Evolutionary conservation across 257 asterid genomes (phyloP).

Genomic region (Capsicum baccatum): DNA sequence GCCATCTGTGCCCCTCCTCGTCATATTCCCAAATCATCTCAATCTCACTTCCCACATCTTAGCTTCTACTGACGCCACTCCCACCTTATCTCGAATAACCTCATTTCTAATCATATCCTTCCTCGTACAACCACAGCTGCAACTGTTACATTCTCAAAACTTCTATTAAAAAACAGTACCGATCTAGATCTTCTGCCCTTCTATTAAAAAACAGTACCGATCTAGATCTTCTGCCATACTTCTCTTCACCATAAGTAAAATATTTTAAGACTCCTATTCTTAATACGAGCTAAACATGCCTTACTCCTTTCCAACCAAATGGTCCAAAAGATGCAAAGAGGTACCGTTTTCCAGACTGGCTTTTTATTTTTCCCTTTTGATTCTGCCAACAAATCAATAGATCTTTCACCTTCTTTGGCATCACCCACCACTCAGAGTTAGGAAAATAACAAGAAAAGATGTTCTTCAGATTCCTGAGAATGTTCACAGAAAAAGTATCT

Average conservation of each 20-base stretch:
- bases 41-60: too few species aligned
- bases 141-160: neutral
- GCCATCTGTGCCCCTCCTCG: too few species aligned
- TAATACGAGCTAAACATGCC: neutral
- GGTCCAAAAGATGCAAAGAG: neutral
- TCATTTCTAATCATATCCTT: too few species aligned
- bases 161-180: neutral
- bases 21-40: too few species aligned
- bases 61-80: too few species aligned
- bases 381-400: neutral
- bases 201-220: neutral
- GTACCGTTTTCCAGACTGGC: neutral
- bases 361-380: neutral
- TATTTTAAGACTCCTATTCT: neutral
- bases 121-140: neutral
- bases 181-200: neutral
- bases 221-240: conserved; percentile 1
- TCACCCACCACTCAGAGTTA: conserved; percentile 2
- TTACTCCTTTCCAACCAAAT: neutral
- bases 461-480: neutral
- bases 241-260: neutral
- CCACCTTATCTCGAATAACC: too few species aligned
- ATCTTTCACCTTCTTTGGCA: conserved; percentile 3
- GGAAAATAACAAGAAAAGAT: neutral
- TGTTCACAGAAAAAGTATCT: neutral